Evolutionary conservation across 1,139 yeast species (phyloP), one percentile per base, ranked within the genome.

Genomic region (Kodamaea derodonti): DNA sequence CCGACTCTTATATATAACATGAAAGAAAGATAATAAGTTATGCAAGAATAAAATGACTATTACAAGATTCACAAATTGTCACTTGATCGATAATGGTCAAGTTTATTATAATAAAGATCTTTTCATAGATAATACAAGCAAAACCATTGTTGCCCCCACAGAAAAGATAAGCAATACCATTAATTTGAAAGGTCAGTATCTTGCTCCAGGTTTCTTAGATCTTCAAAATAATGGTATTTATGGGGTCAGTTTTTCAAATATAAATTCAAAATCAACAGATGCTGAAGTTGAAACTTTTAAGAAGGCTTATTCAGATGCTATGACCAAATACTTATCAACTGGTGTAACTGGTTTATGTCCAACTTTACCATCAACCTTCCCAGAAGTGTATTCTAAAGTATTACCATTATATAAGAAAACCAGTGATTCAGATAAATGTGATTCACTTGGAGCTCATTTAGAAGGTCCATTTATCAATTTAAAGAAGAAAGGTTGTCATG

Each of bases 321-420:
- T 74, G 78, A 52, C 62, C 31, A 66, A 71, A 43, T 66, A 74
- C 38, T 54, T 77, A 35, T 49, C 65, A 29, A 72, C 80, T 14
- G 84, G 84, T 12, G 81, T 75, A 20, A 78, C 84, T 7, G 60
- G 77, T 2, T 62, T 66, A 32, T 78, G 84, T 51, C 84, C 84
- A 14, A 78, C 84, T 1, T 65, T 78, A 28, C 75, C 82, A 10
- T 73, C 81, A 6, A 74, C 71, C 33, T 71, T 68, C 47, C 72
- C 77, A 6, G 65, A 69, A 34, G 79, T 75, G 17, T 78, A 78
- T 51, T 56, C 57, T 27, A 70, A 65, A 39, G 77, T 75, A 9
- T 57, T 78, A 38, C 80, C 80, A 3, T 50, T 65, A 24, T 63
- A 75, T 46, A 58, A 60, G 13, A 61, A 62, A 24, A 55, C 64